Conservation (phyloP, 2,329 filamentous ascomycete genomes). For the Xylariaceae sp. region DNA sequence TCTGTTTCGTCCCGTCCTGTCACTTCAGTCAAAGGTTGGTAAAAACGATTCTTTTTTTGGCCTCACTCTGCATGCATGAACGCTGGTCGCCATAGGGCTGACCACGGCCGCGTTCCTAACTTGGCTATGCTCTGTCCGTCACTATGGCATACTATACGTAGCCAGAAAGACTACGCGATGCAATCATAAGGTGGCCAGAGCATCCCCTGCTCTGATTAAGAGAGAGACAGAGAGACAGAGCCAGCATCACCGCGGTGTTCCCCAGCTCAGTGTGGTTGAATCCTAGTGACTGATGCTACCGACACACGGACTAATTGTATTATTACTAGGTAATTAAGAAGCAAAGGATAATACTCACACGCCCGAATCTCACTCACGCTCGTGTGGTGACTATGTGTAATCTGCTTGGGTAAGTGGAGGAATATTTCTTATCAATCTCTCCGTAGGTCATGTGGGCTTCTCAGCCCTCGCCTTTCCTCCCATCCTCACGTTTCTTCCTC, state of each 20-base stretch:
- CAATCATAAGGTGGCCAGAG: constrained; percentile 9
- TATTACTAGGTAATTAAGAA: constrained; percentile 4
- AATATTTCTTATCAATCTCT: constrained; percentile 3
- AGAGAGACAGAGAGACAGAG: neutral
- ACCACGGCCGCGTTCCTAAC: neutral
- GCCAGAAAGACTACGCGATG: neutral
- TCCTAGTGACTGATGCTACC: constrained; percentile 3
- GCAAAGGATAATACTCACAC: neutral
- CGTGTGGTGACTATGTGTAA: constrained; percentile 16
- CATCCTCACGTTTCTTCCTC: neutral
- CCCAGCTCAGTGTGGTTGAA: neutral
- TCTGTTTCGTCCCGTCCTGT: neutral
- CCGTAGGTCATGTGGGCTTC: neutral
- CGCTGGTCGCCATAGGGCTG: constrained; percentile 14
- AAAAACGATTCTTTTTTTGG: neutral
- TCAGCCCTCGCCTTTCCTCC: neutral
- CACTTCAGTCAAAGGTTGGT: neutral
- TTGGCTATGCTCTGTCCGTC: neutral
- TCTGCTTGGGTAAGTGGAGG: constrained; percentile 14
- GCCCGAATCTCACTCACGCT: neutral
- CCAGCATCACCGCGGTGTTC: constrained; percentile 3
- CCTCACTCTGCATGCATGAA: constrained; percentile 12
- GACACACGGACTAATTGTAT: constrained; percentile 4
- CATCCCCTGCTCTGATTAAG: neutral
- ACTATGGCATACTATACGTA: neutral